Base-by-base conservation (phyloP, 1,284 basidiomycete genomes). In the Heterobasidion irregulare region DNA sequence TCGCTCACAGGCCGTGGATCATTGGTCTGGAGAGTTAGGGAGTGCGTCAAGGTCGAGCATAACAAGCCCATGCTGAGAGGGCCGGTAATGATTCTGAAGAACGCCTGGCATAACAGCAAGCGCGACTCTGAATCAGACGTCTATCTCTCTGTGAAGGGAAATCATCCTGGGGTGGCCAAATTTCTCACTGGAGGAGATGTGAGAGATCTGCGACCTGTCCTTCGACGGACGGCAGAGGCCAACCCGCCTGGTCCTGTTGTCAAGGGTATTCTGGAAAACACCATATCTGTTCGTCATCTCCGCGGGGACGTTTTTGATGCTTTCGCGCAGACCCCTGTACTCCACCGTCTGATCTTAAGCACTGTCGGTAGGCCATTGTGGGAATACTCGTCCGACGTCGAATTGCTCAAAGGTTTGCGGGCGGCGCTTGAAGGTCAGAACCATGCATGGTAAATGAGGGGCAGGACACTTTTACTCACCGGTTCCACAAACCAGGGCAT, bases 1-100 rank as follows among this genome's bases (percentile, higher is more conserved):
- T 63, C 61, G 3, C 52, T 64, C 9, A 38, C 61, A 33, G 63
- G 63, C 3, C 57, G 58, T 13, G 63, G 58, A 1, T 61, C 60
- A 0, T 2, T 43, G 6, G 55, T 61, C 1, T 64, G 58, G 57
- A 43, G 33, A 6, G 61, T 63, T 1, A 32, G 48, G 2, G 54
- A 53, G 47, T 16, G 47, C 16, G 32, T 44, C 19, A 19, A 43
- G 41, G 41, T 2, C 4, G 4, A 19, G 8, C 1, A 16, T 32
- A 26, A 26, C n/a, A n/a, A n/a, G 8, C 2, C 2, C 10, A 41
- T 2, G 5, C n/a, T 52, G 3, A 8, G 2, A 1, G 56, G 53
- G 32, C n/a, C 13, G 8, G 35, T 48, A 5, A 51, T 57, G 46
- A 47, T 62, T 9, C 7, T 64, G 53, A 63, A 62, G 54, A 53